phyloP scores from a whole-genome alignment of 768 basidiomycete genomes.

The Hebeloma cylindrosporum region DNA sequence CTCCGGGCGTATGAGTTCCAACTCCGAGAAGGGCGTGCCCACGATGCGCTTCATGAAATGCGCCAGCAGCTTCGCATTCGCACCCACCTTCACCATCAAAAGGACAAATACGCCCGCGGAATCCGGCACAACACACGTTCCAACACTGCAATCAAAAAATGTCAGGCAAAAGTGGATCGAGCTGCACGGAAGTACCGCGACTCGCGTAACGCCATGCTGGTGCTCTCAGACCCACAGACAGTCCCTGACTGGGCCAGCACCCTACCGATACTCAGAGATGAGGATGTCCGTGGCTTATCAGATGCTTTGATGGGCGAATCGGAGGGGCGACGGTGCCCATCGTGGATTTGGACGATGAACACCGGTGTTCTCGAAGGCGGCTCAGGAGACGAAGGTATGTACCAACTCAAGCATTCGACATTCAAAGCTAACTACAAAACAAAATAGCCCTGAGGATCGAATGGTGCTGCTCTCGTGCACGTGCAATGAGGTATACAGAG shows the following conservation, averaged over 20 bases:
- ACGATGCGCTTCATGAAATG: constrained; percentile 20
- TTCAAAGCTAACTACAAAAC: too few species aligned
- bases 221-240: not conserved
- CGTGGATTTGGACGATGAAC: constrained; percentile 9
- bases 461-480: too few species aligned
- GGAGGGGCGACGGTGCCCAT: constrained; percentile 2
- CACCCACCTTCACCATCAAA: constrained; percentile 6
- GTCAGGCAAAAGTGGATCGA: constrained; percentile 4
- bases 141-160: not conserved
- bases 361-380: not conserved
- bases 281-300: constrained; percentile 4
- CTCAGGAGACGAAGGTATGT: constrained; percentile 3
- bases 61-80: constrained; percentile 10
- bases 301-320: not conserved
- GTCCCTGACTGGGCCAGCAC: not conserved
- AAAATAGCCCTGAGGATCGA: constrained; percentile 10
- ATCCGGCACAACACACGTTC: constrained; percentile 10
- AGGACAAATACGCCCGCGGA: constrained; percentile 13
- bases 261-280: constrained; percentile 3
- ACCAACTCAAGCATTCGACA: too few species aligned
- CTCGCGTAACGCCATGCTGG: not conserved
- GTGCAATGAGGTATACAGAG: too few species aligned
- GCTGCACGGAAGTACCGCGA: constrained; percentile 5
- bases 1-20: constrained; percentile 13
- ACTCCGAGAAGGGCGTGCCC: constrained; percentile 15